Conservation (phyloP, 768 basidiomycete genomes). For the Naematelia aurantialba region DNA sequence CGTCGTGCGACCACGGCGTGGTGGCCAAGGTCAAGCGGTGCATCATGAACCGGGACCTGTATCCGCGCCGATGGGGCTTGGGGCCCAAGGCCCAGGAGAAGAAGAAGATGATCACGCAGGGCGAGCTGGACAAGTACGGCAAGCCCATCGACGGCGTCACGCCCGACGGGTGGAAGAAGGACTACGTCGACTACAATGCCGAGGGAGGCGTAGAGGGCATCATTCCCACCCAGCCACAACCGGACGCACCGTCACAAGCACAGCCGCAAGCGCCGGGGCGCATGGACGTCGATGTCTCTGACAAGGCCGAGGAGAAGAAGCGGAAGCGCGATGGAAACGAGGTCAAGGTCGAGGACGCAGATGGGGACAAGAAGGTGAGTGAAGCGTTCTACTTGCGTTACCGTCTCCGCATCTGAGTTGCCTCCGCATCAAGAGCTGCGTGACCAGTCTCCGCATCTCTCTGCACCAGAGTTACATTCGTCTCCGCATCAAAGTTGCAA, state of each 20-base stretch:
- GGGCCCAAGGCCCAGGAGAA: constrained; percentile 96
- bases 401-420: no score
- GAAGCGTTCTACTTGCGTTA: no score
- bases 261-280: constrained; percentile 15
- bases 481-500: no score
- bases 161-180: constrained; percentile 82
- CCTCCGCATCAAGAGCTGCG: no score
- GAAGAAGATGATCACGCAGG: constrained; percentile 98
- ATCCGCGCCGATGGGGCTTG: constrained; percentile 95
- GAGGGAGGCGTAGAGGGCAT: constrained; percentile 35
- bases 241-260: constrained; percentile 7
- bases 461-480: no score
- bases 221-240: constrained; percentile 22
- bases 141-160: constrained; percentile 82
- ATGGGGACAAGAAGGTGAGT: constrained; percentile 47
- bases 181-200: constrained; percentile 88
- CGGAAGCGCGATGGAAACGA: constrained; percentile 45
- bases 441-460: no score
- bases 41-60: constrained; percentile 98
- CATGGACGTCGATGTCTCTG: constrained; percentile 25
- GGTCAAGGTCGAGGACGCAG: constrained; percentile 23
- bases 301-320: constrained; percentile 52
- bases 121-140: constrained; percentile 91
- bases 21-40: constrained; percentile 99
- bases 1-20: constrained; percentile 96